Conservation (phyloP, 1,284 basidiomycete species). For the Phlebopus sp. region DNA sequence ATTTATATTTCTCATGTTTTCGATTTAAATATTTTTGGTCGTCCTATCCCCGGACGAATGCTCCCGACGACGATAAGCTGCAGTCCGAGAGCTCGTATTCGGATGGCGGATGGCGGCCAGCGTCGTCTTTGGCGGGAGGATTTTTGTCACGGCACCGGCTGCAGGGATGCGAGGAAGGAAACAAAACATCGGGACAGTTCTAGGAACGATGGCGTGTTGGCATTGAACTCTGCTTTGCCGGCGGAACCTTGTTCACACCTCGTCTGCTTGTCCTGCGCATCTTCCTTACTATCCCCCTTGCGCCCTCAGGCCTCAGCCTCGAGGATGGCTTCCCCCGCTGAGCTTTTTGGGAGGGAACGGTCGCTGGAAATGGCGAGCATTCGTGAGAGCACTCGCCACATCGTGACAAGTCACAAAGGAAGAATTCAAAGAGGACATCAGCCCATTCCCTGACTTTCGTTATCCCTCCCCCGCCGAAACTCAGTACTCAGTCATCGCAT, state of each 20-base stretch:
- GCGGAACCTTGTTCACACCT: conserved; percentile 9
- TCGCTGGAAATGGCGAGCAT: neutral
- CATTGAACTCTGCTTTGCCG: neutral
- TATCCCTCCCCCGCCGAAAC: too few species aligned
- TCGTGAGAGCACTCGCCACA: neutral
- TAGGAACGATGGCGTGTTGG: too few species aligned
- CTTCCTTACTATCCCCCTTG: neutral
- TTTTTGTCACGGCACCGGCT: too few species aligned
- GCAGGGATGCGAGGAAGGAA: too few species aligned
- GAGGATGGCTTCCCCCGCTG: neutral
- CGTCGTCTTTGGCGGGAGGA: too few species aligned
- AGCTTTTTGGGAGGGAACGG: too few species aligned
- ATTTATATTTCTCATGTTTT: conserved; percentile 7
- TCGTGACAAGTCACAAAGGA: neutral
- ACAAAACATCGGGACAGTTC: too few species aligned
- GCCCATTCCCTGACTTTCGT: too few species aligned
- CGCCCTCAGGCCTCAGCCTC: neutral
- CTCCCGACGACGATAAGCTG: conserved; percentile 6
- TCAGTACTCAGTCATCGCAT: too few species aligned
- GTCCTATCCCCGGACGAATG: conserved; percentile 1
- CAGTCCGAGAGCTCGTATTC: too few species aligned
- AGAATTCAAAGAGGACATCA: neutral
- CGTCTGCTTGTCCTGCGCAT: too few species aligned
- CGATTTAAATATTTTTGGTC: conserved; percentile 2
- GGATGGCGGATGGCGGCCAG: too few species aligned